These are phyloP conservation scores for Asterophora lycoperdoides DNA, from an alignment of 768 basidiomycete genomes.

Conservation along the genomic window DNA sequence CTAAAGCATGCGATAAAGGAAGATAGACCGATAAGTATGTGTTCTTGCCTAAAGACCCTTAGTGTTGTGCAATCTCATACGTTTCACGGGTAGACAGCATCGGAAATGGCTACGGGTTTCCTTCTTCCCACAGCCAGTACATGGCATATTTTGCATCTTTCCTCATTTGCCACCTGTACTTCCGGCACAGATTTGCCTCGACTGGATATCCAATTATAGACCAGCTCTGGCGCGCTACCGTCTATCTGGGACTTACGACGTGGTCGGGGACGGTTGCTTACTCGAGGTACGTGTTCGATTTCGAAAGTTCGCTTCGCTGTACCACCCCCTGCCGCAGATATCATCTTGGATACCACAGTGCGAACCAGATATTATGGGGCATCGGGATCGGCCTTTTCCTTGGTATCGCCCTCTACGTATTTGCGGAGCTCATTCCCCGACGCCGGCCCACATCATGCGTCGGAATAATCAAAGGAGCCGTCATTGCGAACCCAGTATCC, in stretches of 20 bases:
- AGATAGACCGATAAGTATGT: conserved; percentile 62
- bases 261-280: conserved; percentile 73
- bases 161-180: conserved; percentile 66
- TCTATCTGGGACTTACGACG: conserved; percentile 46
- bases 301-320: background rate
- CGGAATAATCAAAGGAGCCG: conserved; percentile 42
- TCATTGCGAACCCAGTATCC: conserved; percentile 55
- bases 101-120: conserved; percentile 79
- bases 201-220: conserved; percentile 53
- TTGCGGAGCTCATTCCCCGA: conserved; percentile 56
- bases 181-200: conserved; percentile 59
- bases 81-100: conserved; percentile 37
- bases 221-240: conserved; percentile 36
- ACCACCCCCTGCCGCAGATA: conserved; percentile 38
- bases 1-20: conserved; percentile 67
- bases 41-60: background rate
- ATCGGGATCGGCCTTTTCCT: conserved; percentile 55
- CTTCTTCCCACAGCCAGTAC: conserved; percentile 86
- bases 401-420: conserved; percentile 50
- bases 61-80: background rate
- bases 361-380: conserved; percentile 74
- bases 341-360: conserved; percentile 68
- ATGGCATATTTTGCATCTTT: conserved; percentile 87
- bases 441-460: conserved; percentile 48
- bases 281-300: conserved; percentile 52